These are phyloP conservation scores for Aegilops umbellulata DNA, from an alignment of 176 grass and related monocot species.

Conservation along the genomic window DNA sequence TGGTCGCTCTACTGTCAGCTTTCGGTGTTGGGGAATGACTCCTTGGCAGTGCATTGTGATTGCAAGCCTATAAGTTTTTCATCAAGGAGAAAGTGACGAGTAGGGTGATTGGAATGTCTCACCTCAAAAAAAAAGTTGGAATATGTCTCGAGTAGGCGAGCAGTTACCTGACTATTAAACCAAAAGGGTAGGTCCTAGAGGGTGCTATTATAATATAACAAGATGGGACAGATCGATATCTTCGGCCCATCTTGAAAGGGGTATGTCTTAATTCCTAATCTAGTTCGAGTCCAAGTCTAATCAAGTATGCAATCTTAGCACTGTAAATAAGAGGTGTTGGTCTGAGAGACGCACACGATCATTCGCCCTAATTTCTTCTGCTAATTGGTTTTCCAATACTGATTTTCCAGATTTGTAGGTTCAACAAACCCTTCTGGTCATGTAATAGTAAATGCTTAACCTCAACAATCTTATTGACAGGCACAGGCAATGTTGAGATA, in stretches of 20 bases:
- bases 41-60: not conserved
- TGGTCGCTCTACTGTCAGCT: not conserved
- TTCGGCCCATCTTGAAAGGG: not conserved
- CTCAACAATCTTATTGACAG: not conserved
- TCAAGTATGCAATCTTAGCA: not conserved
- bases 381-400: not conserved
- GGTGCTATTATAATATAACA: not conserved
- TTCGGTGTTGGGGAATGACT: not conserved
- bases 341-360: not conserved
- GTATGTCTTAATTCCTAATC: not conserved
- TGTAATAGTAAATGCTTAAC: not conserved
- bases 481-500: not conserved
- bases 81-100: not conserved
- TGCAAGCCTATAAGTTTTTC: not conserved
- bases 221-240: not conserved
- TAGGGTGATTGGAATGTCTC: not conserved
- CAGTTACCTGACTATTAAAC: not conserved
- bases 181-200: not conserved
- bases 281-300: not conserved
- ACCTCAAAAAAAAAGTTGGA: no score
- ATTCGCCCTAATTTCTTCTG: not conserved
- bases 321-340: not conserved
- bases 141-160: no score
- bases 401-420: not conserved
- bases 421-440: not conserved